Evolutionary conservation across 768 basidiomycete species (phyloP).

Genomic region (Amanita inopinata): DNA sequence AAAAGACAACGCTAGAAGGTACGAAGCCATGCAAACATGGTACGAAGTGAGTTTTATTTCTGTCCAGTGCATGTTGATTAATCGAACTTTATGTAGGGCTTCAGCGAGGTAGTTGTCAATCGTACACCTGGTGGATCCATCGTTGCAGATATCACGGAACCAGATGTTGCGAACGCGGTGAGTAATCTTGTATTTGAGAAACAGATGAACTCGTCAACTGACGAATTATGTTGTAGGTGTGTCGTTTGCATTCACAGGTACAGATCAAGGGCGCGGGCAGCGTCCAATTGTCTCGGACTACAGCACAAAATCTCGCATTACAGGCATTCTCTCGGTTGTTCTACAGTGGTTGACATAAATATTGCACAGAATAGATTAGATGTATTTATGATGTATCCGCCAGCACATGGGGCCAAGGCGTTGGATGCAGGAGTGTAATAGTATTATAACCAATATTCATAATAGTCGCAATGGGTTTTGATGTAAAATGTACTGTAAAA

Average conservation of each 20-base stretch:
- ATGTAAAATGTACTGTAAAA: too few species aligned
- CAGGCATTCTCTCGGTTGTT: too few species aligned
- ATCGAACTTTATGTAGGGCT: slow-evolving; percentile 3
- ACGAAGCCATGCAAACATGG: slow-evolving; percentile 7
- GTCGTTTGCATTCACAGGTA: slow-evolving; percentile 6
- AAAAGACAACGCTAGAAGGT: slow-evolving; percentile 2
- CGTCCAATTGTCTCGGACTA: slow-evolving; percentile 9
- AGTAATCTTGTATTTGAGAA: background rate
- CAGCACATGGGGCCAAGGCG: too few species aligned
- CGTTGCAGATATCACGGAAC: slow-evolving; percentile 6
- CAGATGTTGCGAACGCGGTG: slow-evolving; percentile 4
- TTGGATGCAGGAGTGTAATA: too few species aligned
- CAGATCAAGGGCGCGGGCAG: slow-evolving; percentile 9
- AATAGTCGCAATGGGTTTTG: too few species aligned
- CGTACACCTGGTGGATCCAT: slow-evolving; percentile 4
- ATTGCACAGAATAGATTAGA: too few species aligned
- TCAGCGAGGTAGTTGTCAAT: slow-evolving; percentile 8
- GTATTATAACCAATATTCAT: too few species aligned
- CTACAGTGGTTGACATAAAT: too few species aligned
- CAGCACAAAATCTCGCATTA: slow-evolving; percentile 1
- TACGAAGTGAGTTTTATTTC: slow-evolving; percentile 9
- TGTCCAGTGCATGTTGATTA: background rate
- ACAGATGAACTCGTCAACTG: background rate
- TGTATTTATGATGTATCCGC: too few species aligned
- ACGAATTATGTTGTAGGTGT: background rate